Percentiles rank a stretch among this genome's conserved stretches.
phyloP scores from a whole-genome alignment of 169 alveolate species.

The Ichthyophthirius multifiliis region DNA sequence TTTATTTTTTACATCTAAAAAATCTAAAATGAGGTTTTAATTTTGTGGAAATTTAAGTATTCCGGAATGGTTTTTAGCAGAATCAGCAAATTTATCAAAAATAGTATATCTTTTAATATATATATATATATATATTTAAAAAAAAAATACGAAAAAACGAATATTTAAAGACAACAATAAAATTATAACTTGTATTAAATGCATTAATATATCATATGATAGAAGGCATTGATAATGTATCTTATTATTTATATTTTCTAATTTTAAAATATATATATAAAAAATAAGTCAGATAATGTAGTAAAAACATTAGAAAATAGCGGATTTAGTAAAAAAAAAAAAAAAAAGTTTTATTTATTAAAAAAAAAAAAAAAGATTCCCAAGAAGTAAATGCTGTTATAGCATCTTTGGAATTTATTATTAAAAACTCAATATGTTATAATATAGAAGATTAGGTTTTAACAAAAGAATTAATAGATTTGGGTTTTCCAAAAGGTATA shows the following conservation, averaged over 20 bases:
- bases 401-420: constrained; percentile 27
- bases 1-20: no score
- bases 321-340: constrained; percentile 14
- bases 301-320: constrained; percentile 27
- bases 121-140: background rate
- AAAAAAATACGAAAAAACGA: background rate
- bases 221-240: constrained; percentile 25
- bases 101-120: background rate
- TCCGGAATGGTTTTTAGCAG: constrained; percentile 51
- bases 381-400: constrained; percentile 34
- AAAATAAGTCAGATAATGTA: constrained; percentile 10
- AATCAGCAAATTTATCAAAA: constrained; percentile 30
- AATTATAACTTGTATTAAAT: constrained; percentile 26
- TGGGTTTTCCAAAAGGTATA: constrained; percentile 38
- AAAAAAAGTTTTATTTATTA: background rate
- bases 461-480: constrained; percentile 35
- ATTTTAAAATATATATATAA: background rate
- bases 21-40: constrained; percentile 44
- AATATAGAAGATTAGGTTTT: constrained; percentile 17
- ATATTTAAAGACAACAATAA: constrained; percentile 26
- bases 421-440: constrained; percentile 29
- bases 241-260: background rate
- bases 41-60: constrained; percentile 35
- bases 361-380: background rate
- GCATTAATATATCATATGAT: constrained; percentile 15